phyloP scores from a whole-genome alignment of 495 filamentous ascomycete genomes.

The Glutinoglossum americanum region DNA sequence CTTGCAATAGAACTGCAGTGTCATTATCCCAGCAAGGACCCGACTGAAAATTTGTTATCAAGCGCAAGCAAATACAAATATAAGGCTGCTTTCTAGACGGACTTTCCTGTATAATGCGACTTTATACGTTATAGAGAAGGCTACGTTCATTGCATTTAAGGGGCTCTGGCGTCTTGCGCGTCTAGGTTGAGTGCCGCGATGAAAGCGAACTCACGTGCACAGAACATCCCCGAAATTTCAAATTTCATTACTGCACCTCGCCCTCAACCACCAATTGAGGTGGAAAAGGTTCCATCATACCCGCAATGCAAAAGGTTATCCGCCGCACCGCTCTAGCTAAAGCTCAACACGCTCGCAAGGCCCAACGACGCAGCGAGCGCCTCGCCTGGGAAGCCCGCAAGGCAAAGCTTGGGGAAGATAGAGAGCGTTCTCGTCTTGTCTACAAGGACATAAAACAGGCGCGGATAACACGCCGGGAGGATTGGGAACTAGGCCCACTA shows the following conservation, averaged over 20 bases:
- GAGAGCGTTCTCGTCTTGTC: neutral
- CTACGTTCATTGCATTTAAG: too few relatives aligned
- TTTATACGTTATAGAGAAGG: too few relatives aligned
- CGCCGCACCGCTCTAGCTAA: slow-evolving; percentile 43
- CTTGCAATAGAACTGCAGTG: neutral
- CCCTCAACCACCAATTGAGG: neutral
- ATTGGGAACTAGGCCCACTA: slow-evolving; percentile 54
- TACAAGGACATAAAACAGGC: slow-evolving; percentile 12
- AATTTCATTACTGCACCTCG: neutral
- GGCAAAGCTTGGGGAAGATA: slow-evolving; percentile 3
- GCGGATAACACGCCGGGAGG: slow-evolving; percentile 29
- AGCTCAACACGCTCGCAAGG: slow-evolving; percentile 31
- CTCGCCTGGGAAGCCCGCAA: slow-evolving; percentile 8
- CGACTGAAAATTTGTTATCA: neutral
- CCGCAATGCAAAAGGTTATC: slow-evolving; percentile 52
- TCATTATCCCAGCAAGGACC: neutral
- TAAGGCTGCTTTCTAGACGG: too few relatives aligned
- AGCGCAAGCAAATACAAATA: too few relatives aligned
- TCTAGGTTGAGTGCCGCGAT: too few relatives aligned
- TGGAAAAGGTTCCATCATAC: slow-evolving; percentile 3
- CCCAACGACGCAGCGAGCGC: slow-evolving; percentile 21
- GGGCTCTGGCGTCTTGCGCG: too few relatives aligned
- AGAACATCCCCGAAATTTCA: neutral
- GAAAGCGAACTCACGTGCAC: too few relatives aligned
- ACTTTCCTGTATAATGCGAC: too few relatives aligned